A percentile compares a stretch with the other conserved stretches of the same genome.
Evolutionary conservation across 441 rosid species (phyloP).

Genomic region (Pelargonium citronellum): DNA sequence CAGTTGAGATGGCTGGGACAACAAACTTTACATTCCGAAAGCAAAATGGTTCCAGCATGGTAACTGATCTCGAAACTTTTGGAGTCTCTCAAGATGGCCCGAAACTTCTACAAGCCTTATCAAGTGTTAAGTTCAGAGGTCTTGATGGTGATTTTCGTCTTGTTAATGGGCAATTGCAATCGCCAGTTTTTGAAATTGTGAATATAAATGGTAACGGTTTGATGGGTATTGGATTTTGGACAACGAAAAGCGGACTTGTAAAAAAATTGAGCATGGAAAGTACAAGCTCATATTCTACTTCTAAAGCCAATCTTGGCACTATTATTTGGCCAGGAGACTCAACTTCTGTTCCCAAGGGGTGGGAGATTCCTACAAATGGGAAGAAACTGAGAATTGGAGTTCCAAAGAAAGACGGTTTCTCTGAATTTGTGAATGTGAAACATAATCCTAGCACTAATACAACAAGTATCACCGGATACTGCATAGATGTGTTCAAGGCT

Average conservation of each 20-base stretch:
- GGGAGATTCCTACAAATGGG: constrained; percentile 46
- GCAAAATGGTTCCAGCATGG: constrained; percentile 6
- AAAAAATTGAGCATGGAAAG: constrained; percentile 20
- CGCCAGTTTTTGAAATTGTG: constrained; percentile 33
- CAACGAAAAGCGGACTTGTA: constrained; percentile 27
- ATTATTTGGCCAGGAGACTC: constrained; percentile 65
- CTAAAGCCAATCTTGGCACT: constrained; percentile 29
- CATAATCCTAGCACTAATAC: constrained; percentile 24
- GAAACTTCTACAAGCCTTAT: constrained; percentile 27
- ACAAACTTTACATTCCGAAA: constrained; percentile 18
- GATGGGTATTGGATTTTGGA: constrained; percentile 50
- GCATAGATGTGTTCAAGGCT: constrained; percentile 46
- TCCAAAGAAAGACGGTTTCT: constrained; percentile 36
- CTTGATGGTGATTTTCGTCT: constrained; percentile 42
- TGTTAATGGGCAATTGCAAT: constrained; percentile 31
- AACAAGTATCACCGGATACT: constrained; percentile 27
- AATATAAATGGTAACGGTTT: constrained; percentile 34
- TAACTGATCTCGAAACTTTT: constrained; percentile 35
- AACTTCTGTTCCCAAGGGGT: constrained; percentile 37
- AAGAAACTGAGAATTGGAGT: constrained; percentile 42
- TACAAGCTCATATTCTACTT: constrained; percentile 20
- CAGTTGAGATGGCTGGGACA: constrained; percentile 43
- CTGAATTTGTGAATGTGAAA: constrained; percentile 33
- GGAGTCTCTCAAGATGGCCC: constrained; percentile 46
- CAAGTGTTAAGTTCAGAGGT: constrained; percentile 31